Evolutionary conservation across 495 filamentous ascomycete genomes (phyloP).

Genomic region (Penicillium verhagenii): DNA sequence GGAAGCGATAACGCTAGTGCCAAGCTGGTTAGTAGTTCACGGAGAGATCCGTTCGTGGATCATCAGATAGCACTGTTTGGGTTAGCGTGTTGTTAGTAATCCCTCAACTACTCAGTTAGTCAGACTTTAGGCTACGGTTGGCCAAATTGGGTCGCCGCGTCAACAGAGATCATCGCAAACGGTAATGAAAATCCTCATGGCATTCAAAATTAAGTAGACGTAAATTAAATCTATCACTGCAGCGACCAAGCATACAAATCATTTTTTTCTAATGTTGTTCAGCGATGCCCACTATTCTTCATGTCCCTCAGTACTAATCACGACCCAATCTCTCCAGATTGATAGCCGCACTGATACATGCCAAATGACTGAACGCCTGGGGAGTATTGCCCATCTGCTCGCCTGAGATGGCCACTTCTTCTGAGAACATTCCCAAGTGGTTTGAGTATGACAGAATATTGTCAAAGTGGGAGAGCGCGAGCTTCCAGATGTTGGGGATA

Average conservation of each 20-base stretch:
- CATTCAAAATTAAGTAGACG: not conserved
- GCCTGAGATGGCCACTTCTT: conserved; percentile 68
- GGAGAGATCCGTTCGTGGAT: conserved; percentile 20
- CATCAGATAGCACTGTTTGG: conserved; percentile 9
- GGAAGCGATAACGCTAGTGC: conserved; percentile 19
- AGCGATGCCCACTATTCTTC: not conserved
- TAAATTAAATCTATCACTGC: not conserved
- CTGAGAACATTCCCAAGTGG: conserved; percentile 72
- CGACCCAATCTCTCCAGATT: conserved; percentile 53
- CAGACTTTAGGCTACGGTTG: too few species aligned
- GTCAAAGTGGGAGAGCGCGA: conserved; percentile 67
- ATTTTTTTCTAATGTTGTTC: not conserved
- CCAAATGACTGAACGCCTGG: conserved; percentile 71
- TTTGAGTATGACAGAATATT: conserved; percentile 72
- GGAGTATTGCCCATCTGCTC: conserved; percentile 75
- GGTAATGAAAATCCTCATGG: not conserved
- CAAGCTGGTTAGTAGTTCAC: conserved; percentile 7
- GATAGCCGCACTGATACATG: conserved; percentile 69
- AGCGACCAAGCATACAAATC: not conserved
- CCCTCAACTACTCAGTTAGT: too few species aligned
- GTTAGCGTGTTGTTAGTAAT: too few species aligned
- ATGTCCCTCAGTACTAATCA: not conserved
- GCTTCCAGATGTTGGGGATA: conserved; percentile 59
- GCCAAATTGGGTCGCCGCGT: too few species aligned
- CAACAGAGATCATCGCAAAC: not conserved